phyloP scores from a whole-genome alignment of 108 stramenopile genomes.

The Cyclotella cryptica region DNA sequence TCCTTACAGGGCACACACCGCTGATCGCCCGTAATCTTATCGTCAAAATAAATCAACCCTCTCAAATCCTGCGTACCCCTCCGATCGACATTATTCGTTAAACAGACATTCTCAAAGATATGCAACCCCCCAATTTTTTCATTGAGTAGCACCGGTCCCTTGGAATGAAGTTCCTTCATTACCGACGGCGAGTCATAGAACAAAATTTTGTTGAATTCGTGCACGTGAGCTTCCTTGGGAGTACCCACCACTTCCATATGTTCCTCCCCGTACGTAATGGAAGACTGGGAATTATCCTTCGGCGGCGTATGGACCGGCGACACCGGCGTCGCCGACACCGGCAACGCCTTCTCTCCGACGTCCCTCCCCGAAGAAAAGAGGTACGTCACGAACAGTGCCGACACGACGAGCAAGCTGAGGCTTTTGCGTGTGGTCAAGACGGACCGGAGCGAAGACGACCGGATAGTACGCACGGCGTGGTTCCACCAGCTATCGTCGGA shows the following conservation, averaged over 20 bases:
- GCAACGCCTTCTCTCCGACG: neutral
- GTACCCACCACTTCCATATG: conserved; percentile 37
- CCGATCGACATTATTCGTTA: conserved; percentile 45
- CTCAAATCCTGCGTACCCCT: conserved; percentile 18
- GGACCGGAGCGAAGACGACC: neutral
- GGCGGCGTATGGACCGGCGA: neutral
- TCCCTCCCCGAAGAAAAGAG: neutral
- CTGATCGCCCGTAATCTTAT: conserved; percentile 3
- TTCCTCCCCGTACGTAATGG: conserved; percentile 34
- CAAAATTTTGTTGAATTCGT: conserved; percentile 40
- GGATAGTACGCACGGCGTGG: no score
- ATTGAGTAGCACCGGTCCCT: conserved; percentile 32
- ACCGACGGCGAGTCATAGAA: conserved; percentile 36
- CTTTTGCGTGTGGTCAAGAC: neutral
- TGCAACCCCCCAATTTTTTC: conserved; percentile 35
- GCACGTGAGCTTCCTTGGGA: conserved; percentile 25
- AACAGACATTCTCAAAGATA: conserved; percentile 42
- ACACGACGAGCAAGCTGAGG: neutral
- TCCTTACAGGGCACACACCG: conserved; percentile 46
- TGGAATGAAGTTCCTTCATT: conserved; percentile 40
- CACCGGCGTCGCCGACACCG: neutral
- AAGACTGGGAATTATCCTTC: neutral
- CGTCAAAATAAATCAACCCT: conserved; percentile 46
- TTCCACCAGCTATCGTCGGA: neutral
- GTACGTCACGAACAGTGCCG: neutral